Evolutionary conservation across 108 stramenopile genomes (phyloP).

Genomic region (Pseudonitzschia multiseries): DNA sequence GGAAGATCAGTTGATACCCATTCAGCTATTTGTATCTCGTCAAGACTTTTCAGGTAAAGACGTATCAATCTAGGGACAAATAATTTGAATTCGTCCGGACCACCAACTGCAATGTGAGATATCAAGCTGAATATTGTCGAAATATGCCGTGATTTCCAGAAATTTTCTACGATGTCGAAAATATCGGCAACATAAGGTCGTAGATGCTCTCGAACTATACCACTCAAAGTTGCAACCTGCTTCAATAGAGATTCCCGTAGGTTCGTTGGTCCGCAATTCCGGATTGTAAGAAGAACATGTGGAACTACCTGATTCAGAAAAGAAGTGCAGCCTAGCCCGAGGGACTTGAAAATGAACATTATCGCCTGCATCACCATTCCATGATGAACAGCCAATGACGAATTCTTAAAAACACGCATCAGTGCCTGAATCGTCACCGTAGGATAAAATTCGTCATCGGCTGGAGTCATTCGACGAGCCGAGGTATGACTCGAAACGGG

Average conservation of each 20-base stretch:
- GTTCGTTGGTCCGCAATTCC: conserved; percentile 72
- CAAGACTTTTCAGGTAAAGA: conserved; percentile 62
- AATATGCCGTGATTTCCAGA: conserved; percentile 89
- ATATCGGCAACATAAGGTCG: conserved; percentile 87
- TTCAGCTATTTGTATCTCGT: conserved; percentile 60
- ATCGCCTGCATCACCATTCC: conserved; percentile 91
- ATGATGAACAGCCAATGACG: conserved; percentile 89
- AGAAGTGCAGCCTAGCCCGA: conserved; percentile 85
- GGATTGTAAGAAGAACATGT: conserved; percentile 79
- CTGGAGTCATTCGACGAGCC: conserved; percentile 64
- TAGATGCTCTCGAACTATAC: conserved; percentile 86
- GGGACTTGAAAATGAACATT: conserved; percentile 90
- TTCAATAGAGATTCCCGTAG: conserved; percentile 89
- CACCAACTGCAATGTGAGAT: conserved; percentile 75
- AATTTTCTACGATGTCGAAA: conserved; percentile 85
- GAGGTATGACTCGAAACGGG: conserved; percentile 69
- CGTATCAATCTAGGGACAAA: conserved; percentile 79
- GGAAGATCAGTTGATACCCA: conserved; percentile 39
- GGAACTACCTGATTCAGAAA: conserved; percentile 89
- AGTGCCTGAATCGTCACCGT: conserved; percentile 91
- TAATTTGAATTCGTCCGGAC: conserved; percentile 82
- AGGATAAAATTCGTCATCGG: conserved; percentile 90
- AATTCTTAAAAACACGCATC: conserved; percentile 86
- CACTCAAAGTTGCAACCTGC: conserved; percentile 82
- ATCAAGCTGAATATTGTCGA: conserved; percentile 81